Base-by-base conservation (phyloP, 371 early-diverging fungal genomes). In the Apophysomyces sp. region DNA sequence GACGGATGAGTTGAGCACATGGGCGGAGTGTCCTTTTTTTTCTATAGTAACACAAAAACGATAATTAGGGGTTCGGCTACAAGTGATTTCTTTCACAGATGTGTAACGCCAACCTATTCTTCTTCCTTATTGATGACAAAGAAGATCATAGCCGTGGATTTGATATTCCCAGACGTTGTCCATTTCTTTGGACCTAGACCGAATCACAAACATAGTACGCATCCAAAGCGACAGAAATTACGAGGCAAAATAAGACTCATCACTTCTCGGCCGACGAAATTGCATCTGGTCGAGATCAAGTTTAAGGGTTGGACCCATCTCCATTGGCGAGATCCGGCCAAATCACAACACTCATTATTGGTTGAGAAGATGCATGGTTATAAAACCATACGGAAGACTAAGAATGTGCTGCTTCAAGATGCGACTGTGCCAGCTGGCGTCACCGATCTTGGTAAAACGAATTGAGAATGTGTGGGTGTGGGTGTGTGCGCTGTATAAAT, bases 211-310 rank as follows among this genome's bases (percentile, higher is more conserved):
- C 61, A 72, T 30, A 37, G 58, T 16, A 74, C 68, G 1, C 64
- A 70, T 62, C 72, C 72, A 21, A 67, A 67, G 15, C 64, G 72
- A 32, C 70, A 75, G 52, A 75, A 75, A 52, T 21, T 75, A 37
- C 64, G 72, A 55, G 72, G 76, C 49, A 75, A 72, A 58, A 32
- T 75, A 15, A 64, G 76, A 29, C 52, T 75, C 15, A 67, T 72
- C 15, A 61, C 69, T 26, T 69, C 72, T 37, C 64, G 65, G 26
- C 70, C 76, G 24, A 69, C 61, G 30, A 66, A 61, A 55, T 56
- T 72, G 26, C 52, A 49, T 21, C 61, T 53, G 9, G 61, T 75
- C 6, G 69, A 72, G 54, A 61, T 75, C 55, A 57, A 63, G 29
- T 72, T 75, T 52, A 67, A 63, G 27, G 72, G 76, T 9, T 57